A percentile compares a stretch with the other conserved stretches of the same genome.
phyloP scores from a whole-genome alignment of 1,284 basidiomycete species.

The Gymnopus androsaceus region DNA sequence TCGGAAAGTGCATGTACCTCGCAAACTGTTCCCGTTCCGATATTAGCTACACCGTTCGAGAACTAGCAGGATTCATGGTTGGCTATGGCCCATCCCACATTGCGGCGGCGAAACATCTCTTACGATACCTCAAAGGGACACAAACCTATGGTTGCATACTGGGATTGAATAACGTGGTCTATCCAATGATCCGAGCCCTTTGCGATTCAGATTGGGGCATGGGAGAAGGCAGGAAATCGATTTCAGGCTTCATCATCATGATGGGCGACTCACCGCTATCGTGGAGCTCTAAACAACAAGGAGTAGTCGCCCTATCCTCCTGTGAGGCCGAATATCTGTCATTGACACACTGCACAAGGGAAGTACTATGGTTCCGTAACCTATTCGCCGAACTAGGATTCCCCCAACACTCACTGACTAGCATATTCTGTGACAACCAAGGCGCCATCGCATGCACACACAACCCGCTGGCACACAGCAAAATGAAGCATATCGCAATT shows the following conservation, averaged over 20 bases:
- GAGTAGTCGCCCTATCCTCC: too few species aligned
- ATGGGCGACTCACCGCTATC: too few species aligned
- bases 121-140: neutral
- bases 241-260: neutral
- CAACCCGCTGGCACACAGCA: neutral
- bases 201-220: neutral
- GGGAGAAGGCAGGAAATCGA: neutral
- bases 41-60: too few species aligned
- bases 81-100: neutral
- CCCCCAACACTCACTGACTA: neutral
- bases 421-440: neutral
- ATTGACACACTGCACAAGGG: too few species aligned
- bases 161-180: neutral
- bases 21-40: too few species aligned
- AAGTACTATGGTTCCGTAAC: neutral
- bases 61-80: too few species aligned
- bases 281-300: too few species aligned
- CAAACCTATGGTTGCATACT: neutral
- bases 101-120: neutral
- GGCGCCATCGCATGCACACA: neutral
- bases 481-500: conserved; percentile 7
- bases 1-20: too few species aligned
- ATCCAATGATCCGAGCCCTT: neutral
- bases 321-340: too few species aligned
- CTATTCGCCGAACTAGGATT: neutral